These are phyloP conservation scores for Fagus sylvatica DNA, from an alignment of 306 rosid genomes.

Conservation along the genomic window DNA sequence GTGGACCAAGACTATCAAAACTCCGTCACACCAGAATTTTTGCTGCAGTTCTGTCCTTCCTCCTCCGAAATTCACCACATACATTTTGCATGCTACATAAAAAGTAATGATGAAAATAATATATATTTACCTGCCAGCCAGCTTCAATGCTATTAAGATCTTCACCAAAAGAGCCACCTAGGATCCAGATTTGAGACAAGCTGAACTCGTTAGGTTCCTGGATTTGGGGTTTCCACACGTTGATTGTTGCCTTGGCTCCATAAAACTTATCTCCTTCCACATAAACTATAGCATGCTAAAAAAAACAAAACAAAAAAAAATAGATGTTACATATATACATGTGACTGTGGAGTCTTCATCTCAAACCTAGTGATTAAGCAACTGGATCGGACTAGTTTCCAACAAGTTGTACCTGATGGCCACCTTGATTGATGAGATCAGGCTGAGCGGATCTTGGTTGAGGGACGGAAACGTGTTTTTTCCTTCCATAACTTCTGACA, in stretches of 20 bases:
- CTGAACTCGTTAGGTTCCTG: slow-evolving; percentile 59
- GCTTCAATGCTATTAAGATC: slow-evolving; percentile 64
- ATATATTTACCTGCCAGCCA: slow-evolving; percentile 54
- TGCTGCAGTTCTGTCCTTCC: too few relatives aligned
- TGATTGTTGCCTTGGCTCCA: slow-evolving; percentile 63
- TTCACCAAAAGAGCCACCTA: slow-evolving; percentile 50
- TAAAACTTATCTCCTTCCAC: slow-evolving; percentile 51
- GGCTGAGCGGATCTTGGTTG: slow-evolving; percentile 48
- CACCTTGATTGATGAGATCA: slow-evolving; percentile 45
- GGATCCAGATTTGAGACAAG: slow-evolving; percentile 57
- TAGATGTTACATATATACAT: neutral
- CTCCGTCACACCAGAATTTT: too few relatives aligned
- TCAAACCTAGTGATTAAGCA: too few relatives aligned
- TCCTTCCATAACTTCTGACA: slow-evolving; percentile 46
- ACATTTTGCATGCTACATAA: neutral
- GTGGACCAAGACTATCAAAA: too few relatives aligned
- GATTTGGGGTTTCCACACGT: slow-evolving; percentile 61
- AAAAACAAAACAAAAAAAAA: slow-evolving; percentile 18
- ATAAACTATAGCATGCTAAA: slow-evolving; percentile 57
- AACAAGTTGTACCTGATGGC: slow-evolving; percentile 46
- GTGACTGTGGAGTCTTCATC: too few relatives aligned
- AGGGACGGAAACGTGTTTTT: slow-evolving; percentile 37
- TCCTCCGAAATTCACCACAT: too few relatives aligned
- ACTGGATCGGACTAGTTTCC: too few relatives aligned
- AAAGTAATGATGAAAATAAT: neutral